These are phyloP conservation scores for Davidsoniella australis DNA, from an alignment of 2,329 filamentous ascomycete species.

Conservation along the genomic window DNA sequence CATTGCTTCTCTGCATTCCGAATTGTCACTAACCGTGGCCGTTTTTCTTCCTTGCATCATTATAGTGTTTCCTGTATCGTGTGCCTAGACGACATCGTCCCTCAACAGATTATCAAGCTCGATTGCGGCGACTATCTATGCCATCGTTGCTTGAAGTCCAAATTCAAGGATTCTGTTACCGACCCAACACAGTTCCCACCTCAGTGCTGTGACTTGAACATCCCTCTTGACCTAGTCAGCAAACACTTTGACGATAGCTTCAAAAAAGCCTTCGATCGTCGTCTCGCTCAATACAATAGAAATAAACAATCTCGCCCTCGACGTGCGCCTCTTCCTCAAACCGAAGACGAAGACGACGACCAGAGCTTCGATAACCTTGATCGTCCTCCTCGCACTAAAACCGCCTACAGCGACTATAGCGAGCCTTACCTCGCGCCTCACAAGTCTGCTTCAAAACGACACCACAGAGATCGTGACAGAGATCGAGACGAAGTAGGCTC, in stretches of 20 bases:
- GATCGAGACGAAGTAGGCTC: slow-evolving; percentile 11
- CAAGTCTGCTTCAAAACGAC: background rate
- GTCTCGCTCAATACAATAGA: slow-evolving; percentile 53
- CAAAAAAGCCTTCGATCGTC: slow-evolving; percentile 66
- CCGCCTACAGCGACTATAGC: slow-evolving; percentile 6
- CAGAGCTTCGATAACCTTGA: background rate
- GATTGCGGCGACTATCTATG: slow-evolving; percentile 73
- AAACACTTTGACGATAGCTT: slow-evolving; percentile 55
- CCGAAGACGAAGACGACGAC: slow-evolving; percentile 7
- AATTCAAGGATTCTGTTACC: slow-evolving; percentile 58
- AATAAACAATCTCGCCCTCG: background rate
- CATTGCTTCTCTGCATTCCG: background rate
- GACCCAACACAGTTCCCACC: slow-evolving; percentile 76
- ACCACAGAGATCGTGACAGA: slow-evolving; percentile 1
- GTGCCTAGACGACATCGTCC: slow-evolving; percentile 52
- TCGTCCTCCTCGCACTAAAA: background rate
- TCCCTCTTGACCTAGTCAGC: slow-evolving; percentile 61
- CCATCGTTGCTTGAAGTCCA: slow-evolving; percentile 52
- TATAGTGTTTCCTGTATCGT: slow-evolving; percentile 52
- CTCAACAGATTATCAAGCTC: slow-evolving; percentile 49
- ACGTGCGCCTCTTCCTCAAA: slow-evolving; percentile 2
- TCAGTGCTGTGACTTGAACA: slow-evolving; percentile 56
- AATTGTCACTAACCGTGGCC: background rate
- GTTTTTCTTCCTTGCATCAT: background rate
- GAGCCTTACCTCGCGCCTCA: background rate